Base-by-base conservation (phyloP, 257 asterid genomes). In the Petrea volubilis region DNA sequence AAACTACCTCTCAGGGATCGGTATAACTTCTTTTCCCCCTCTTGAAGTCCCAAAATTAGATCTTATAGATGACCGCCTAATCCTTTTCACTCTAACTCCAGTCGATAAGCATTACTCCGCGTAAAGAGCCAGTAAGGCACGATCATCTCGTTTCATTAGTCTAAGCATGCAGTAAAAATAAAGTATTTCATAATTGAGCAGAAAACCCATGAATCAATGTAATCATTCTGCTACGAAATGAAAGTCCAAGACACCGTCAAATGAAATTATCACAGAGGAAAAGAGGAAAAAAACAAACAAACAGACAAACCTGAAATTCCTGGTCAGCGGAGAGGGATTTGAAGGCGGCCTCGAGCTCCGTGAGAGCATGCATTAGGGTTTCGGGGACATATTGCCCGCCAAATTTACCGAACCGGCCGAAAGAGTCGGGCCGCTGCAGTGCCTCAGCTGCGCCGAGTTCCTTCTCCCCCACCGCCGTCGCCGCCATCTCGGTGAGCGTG, bases 371-470 rank as follows among this genome's bases (percentile, higher is more conserved):
- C 97, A 90, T 93, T n/a, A 93, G 86, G 5, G 97, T 93, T 71
- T 93, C 98, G 6, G 97, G 98, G 0, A 93, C 97, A 75, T 88
- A 90, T 56, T 88, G 88, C 6, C 98, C 98, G 12, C 98, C 98
- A 62, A 81, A 93, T 68, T 83, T 84, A 3, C 98, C 97, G 31
- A 90, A 90, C 44, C 98, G 80, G 27, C 98, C 97, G 70, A 93
- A 93, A 1, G 96, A 78, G 70, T 93, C 98, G 10, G 98, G 98
- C 15, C 91, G 83, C 74, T 40, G 89, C 59, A 52, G 73, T 49
- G 66, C 62, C 51, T 51, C 71, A 64, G 69, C 38, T 9, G 78
- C 46, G 59, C 77, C 76, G 51, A 61, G 78, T 23, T 80, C 86
- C 58, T 71, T 62, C 59, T 72, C 81, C 25, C n/a, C n/a, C n/a